Evolutionary conservation across 495 filamentous ascomycete species (phyloP).

Genomic region (Penicillium goetzii): DNA sequence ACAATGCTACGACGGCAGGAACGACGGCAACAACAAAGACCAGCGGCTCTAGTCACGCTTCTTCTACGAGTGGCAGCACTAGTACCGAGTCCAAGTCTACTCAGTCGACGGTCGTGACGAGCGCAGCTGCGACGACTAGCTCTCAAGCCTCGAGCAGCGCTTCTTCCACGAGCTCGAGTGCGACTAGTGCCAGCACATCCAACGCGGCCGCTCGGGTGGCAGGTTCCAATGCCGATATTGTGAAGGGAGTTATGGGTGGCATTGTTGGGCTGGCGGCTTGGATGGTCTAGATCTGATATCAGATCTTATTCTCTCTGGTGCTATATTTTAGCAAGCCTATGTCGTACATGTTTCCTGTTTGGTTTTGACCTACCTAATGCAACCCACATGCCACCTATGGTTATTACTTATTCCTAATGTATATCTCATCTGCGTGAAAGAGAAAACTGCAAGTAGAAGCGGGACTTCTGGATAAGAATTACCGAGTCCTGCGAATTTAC

Average conservation of each 20-base stretch:
- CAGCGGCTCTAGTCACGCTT: not conserved
- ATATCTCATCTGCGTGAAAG: too few relatives aligned
- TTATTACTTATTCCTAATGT: too few relatives aligned
- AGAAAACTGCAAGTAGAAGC: too few relatives aligned
- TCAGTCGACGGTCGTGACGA: not conserved
- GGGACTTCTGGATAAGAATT: too few relatives aligned
- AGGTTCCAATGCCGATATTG: not conserved
- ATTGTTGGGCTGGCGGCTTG: constrained; percentile 11
- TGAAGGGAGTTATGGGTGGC: constrained; percentile 12
- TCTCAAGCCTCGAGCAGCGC: constrained; percentile 1
- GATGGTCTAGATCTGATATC: not conserved
- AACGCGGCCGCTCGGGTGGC: constrained; percentile 12
- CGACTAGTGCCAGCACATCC: constrained; percentile 10
- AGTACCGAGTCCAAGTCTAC: not conserved
- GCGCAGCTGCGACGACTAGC: not conserved
- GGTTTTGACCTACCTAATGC: not conserved
- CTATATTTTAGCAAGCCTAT: too few relatives aligned
- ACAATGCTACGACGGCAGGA: not conserved
- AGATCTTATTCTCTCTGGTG: too few relatives aligned
- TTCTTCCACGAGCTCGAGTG: constrained; percentile 11
- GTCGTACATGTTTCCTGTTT: not conserved
- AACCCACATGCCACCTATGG: not conserved
- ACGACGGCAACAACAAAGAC: constrained; percentile 1
- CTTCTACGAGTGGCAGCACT: not conserved
- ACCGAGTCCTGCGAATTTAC: too few relatives aligned